These are phyloP conservation scores for Termitomyces sp. DNA, from an alignment of 768 basidiomycete genomes.

Conservation along the genomic window DNA sequence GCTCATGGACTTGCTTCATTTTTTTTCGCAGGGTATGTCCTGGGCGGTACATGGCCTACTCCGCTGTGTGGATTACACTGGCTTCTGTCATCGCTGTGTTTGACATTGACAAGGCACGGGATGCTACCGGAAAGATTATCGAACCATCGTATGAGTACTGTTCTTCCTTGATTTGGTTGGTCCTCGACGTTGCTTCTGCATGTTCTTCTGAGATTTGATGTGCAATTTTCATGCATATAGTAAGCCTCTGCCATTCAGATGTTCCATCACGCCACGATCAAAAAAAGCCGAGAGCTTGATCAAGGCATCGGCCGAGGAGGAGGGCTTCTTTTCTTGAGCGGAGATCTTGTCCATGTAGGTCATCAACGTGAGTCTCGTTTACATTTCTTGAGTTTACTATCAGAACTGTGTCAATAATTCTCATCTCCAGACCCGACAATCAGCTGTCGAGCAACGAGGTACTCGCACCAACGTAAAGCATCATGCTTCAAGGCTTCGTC, in stretches of 20 bases:
- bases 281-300: neutral
- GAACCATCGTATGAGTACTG: neutral
- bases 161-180: neutral
- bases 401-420: too few species aligned
- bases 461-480: too few species aligned
- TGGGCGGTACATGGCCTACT: conserved; percentile 25
- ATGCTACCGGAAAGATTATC: neutral
- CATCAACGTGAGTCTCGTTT: neutral
- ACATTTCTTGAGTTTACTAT: neutral
- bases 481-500: too few species aligned
- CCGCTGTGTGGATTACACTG: conserved; percentile 23
- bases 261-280: neutral
- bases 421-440: too few species aligned
- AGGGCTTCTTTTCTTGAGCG: neutral
- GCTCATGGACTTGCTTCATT: too few species aligned
- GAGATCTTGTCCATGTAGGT: neutral
- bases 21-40: conserved; percentile 20
- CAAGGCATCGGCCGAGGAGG: neutral
- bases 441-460: too few species aligned
- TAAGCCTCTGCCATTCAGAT: neutral
- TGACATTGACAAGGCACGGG: conserved; percentile 15
- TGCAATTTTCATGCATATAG: neutral
- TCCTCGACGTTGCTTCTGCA: neutral
- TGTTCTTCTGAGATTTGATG: neutral
- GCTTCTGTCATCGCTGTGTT: conserved; percentile 24